A percentile compares a stretch with the other conserved stretches of the same genome.
phyloP scores from a whole-genome alignment of 257 asterid species.

The Voacanga thouarsii region DNA sequence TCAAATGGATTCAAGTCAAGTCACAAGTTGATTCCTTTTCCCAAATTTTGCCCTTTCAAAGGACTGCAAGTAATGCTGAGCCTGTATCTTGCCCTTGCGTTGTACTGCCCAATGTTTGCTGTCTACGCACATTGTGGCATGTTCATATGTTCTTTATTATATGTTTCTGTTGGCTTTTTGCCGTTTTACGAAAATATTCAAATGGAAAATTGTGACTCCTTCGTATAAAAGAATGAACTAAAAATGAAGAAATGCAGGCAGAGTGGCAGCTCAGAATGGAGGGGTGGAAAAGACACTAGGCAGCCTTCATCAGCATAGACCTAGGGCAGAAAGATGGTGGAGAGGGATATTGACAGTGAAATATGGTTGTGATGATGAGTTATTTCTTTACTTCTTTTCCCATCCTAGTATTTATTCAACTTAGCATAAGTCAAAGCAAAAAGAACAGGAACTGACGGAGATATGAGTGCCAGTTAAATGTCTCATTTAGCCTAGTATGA shows the following conservation, averaged over 20 bases:
- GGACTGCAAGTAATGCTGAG: background rate
- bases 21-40: background rate
- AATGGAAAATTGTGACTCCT: too few species aligned
- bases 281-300: background rate
- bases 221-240: too few species aligned
- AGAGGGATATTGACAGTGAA: background rate
- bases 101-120: background rate
- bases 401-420: background rate
- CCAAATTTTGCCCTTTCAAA: background rate
- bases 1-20: background rate
- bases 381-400: background rate
- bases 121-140: background rate
- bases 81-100: too few species aligned
- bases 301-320: background rate
- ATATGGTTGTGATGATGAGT: background rate
- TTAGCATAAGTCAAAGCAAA: background rate
- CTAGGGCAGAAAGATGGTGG: background rate
- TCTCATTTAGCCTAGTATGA: background rate
- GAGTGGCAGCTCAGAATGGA: background rate
- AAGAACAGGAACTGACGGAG: background rate
- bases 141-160: background rate
- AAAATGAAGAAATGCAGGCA: too few species aligned
- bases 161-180: background rate
- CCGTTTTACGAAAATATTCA: background rate
- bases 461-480: background rate